phyloP scores from a whole-genome alignment of 2,329 filamentous ascomycete genomes.

The Alternaria arborescens region DNA sequence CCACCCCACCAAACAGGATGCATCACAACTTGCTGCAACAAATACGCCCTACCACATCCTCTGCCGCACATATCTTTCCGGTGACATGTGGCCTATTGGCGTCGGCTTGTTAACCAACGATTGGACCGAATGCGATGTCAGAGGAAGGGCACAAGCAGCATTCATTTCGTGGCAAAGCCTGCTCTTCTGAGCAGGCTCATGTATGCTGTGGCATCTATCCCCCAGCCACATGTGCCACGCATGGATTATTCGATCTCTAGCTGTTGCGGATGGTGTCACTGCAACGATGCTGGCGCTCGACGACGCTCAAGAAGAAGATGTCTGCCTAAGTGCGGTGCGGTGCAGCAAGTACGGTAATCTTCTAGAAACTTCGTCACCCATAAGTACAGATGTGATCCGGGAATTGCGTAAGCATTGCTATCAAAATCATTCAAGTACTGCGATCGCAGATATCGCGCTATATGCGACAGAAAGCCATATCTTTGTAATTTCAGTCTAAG shows the following conservation, averaged over 20 bases:
- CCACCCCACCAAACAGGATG: neutral
- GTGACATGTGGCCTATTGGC: neutral
- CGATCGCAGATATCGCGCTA: neutral
- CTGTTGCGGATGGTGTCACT: neutral
- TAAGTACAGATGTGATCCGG: neutral
- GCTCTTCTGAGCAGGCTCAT: neutral
- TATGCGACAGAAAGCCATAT: neutral
- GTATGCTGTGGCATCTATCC: neutral
- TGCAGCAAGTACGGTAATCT: neutral
- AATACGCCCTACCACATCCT: neutral
- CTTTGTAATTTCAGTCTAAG: neutral
- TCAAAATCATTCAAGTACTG: neutral
- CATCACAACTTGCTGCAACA: neutral
- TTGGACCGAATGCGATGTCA: neutral
- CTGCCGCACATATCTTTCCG: neutral
- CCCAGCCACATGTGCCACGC: neutral
- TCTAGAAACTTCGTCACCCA: neutral
- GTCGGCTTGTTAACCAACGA: neutral
- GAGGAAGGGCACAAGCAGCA: neutral
- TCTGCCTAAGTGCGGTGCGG: neutral
- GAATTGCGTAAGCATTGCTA: neutral
- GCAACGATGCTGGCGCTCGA: neutral
- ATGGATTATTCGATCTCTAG: neutral
- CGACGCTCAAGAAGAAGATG: neutral
- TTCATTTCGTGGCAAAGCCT: neutral